Base-by-base conservation (phyloP, 164 flowering plant genomes). In the Berberis thunbergii region DNA sequence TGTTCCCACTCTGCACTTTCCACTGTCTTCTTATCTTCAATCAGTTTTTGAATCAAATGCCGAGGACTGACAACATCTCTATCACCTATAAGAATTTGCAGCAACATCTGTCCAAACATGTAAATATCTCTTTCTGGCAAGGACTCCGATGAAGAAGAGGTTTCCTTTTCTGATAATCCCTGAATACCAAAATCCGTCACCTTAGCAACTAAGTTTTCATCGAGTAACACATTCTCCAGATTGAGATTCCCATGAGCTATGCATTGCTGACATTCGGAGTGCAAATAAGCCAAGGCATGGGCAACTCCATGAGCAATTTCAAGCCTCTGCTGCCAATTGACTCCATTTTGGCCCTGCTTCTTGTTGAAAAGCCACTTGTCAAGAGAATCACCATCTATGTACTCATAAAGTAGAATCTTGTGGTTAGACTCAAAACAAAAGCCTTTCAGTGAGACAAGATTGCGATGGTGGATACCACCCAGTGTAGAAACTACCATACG, bases 221-320 rank as follows among this genome's bases (percentile, higher is more conserved):
- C 87, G 41, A 80, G 78, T 72, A 83, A 64, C 40, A 79, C 72
- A 61, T 83, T 83, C 50, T 77, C 78, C 4, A 80, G 80, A 71
- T 79, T 80, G 74, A 83, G 61, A 65, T 76, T 81, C 26, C 87
- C 83, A 68, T 81, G 83, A 62, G 80, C 70, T 48, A 83, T 69
- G 68, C 81, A 80, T 60, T 61, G 64, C 50, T 72, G 80, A 45
- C 87, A 83, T 59, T 79, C 87, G 0, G 65, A 8, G 68, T 83
- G 87, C 60, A 83, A 66, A 76, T 83, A 83, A 56, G 81, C 79
- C 54, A 80, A 58, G 7, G 79, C 87, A 11, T 78, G 74, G 11
- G 84, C 80, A 40, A 83, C 75, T 43, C 80, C 84, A 60, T 79
- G 45, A 42, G 81, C 80, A 68, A 83, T 79, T 52, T 77, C 77